These are phyloP conservation scores for Endotrypanum monterogeii DNA, from an alignment of 208 protist species.

Conservation along the genomic window DNA sequence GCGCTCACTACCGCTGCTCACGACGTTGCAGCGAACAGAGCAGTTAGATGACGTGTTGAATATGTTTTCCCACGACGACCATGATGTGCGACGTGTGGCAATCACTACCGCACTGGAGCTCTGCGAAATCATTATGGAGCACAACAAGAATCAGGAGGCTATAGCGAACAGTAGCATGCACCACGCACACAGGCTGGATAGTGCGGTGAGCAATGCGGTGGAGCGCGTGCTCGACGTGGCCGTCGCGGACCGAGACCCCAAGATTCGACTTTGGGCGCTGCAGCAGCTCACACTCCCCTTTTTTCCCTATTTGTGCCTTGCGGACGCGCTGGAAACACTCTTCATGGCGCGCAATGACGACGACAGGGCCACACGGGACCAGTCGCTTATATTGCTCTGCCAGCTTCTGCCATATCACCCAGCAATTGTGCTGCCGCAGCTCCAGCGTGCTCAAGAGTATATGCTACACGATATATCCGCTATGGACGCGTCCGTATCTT, in stretches of 20 bases:
- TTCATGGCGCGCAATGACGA: constrained; percentile 86
- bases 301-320: constrained; percentile 77
- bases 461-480: constrained; percentile 83
- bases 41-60: constrained; percentile 72
- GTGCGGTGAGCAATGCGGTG: constrained; percentile 63
- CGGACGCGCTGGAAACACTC: constrained; percentile 80
- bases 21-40: constrained; percentile 68
- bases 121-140: constrained; percentile 64
- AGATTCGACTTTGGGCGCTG: constrained; percentile 70
- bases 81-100: constrained; percentile 59
- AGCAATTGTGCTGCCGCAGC: constrained; percentile 66
- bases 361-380: constrained; percentile 48
- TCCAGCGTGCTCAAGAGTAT: constrained; percentile 77
- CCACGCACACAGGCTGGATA: constrained; percentile 46
- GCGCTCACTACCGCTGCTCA: constrained; percentile 69
- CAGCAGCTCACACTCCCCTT: constrained; percentile 60
- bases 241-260: constrained; percentile 68
- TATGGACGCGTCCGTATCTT: constrained; percentile 78
- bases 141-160: constrained; percentile 11
- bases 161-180: not conserved
- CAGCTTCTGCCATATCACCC: constrained; percentile 73
- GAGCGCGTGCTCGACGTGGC: constrained; percentile 84
- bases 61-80: constrained; percentile 78
- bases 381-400: constrained; percentile 76
- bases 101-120: constrained; percentile 63